Evolutionary conservation across 129 eudicot genomes (phyloP).

Genomic region (Tagetes erecta): DNA sequence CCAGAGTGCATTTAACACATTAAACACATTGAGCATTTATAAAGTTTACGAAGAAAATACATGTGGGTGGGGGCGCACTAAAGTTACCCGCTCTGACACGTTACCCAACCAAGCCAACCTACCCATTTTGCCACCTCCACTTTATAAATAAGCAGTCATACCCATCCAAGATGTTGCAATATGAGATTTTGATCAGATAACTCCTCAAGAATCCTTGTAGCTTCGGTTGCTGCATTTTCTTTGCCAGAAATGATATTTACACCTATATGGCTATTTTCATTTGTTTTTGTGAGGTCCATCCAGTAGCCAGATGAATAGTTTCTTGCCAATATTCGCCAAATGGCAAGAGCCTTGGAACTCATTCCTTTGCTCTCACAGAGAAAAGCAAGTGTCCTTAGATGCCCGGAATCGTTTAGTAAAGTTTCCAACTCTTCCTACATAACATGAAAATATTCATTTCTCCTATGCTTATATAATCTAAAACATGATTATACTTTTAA

Average conservation of each 20-base stretch:
- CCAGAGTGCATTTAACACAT: not conserved
- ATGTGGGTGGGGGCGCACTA: not conserved
- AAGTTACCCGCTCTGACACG: not conserved
- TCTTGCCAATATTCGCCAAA: constrained; percentile 88
- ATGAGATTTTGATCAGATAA: constrained; percentile 75
- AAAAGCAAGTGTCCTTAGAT: constrained; percentile 87
- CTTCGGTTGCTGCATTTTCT: constrained; percentile 83
- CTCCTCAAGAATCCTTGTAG: constrained; percentile 79
- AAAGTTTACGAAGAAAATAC: not conserved
- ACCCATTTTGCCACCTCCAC: constrained; percentile 9
- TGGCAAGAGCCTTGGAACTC: constrained; percentile 87
- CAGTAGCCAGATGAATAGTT: constrained; percentile 58
- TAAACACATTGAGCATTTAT: not conserved
- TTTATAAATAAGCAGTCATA: constrained; percentile 36
- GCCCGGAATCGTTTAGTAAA: constrained; percentile 77
- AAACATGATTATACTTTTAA: not conserved
- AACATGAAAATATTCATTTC: constrained; percentile 18
- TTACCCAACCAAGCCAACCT: constrained; percentile 9
- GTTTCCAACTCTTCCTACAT: constrained; percentile 98
- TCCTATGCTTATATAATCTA: not conserved
- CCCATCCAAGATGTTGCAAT: constrained; percentile 98
- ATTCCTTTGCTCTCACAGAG: constrained; percentile 88
- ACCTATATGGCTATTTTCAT: constrained; percentile 34
- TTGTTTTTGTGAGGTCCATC: constrained; percentile 40
- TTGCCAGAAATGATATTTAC: constrained; percentile 40